phyloP scores from a whole-genome alignment of 805 yeast species.

The Yarrowia deformans region DNA sequence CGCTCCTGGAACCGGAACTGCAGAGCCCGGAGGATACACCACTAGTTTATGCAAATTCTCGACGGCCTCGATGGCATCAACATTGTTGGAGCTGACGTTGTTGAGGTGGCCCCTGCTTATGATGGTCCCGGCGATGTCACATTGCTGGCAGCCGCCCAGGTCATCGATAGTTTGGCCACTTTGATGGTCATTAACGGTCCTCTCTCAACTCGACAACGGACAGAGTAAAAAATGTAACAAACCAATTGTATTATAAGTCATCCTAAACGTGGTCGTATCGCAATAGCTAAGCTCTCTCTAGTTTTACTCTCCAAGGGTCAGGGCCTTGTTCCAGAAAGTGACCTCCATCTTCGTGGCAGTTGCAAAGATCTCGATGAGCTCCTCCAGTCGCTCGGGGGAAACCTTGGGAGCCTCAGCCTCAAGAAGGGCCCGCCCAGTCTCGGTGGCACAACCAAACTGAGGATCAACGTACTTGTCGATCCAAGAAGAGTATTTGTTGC shows the following conservation, averaged over 20 bases:
- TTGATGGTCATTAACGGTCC: constrained; percentile 38
- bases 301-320: constrained; percentile 36
- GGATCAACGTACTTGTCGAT: constrained; percentile 65
- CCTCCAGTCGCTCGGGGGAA: constrained; percentile 57
- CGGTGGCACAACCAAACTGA: constrained; percentile 63
- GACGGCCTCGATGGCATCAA: constrained; percentile 67
- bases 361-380: constrained; percentile 64
- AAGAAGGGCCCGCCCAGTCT: constrained; percentile 58
- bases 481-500: constrained; percentile 58
- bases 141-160: constrained; percentile 65
- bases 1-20: constrained; percentile 98
- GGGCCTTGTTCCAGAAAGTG: constrained; percentile 64
- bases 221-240: neutral
- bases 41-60: constrained; percentile 66
- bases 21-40: constrained; percentile 95
- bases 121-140: constrained; percentile 64
- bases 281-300: neutral
- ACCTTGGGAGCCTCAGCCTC: constrained; percentile 55
- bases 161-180: constrained; percentile 48
- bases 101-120: constrained; percentile 73
- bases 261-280: neutral
- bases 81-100: constrained; percentile 77
- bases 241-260: constrained; percentile 1
- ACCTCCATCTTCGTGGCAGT: constrained; percentile 68
- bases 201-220: constrained; percentile 17